These are phyloP conservation scores for Tricholoma sp. DNA, from an alignment of 768 basidiomycete genomes.

Conservation along the genomic window DNA sequence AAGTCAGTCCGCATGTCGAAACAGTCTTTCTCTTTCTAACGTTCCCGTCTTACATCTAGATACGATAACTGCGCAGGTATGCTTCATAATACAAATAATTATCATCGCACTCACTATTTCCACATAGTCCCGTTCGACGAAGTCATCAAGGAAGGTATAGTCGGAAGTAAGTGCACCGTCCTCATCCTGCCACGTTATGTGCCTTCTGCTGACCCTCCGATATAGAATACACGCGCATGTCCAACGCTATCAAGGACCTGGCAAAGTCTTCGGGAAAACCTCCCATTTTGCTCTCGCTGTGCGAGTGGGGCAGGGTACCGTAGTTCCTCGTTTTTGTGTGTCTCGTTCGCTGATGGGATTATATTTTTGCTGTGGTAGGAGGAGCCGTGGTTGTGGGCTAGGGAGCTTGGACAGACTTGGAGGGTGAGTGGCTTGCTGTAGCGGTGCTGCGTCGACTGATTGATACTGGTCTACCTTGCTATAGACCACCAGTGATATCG, in stretches of 20 bases:
- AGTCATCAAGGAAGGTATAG: constrained; percentile 49
- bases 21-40: neutral
- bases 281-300: constrained; percentile 55
- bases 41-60: constrained; percentile 10
- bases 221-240: constrained; percentile 50
- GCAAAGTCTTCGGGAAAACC: constrained; percentile 38
- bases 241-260: constrained; percentile 49
- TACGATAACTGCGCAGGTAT: constrained; percentile 55
- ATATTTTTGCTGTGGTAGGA: constrained; percentile 26
- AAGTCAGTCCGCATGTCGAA: no score
- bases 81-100: neutral
- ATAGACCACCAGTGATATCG: constrained; percentile 55
- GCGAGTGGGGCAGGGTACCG: constrained; percentile 59
- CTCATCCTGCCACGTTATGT: neutral
- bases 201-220: neutral
- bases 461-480: neutral
- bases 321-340: constrained; percentile 9
- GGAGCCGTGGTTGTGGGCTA: constrained; percentile 47
- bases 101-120: neutral
- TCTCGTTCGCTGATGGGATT: neutral
- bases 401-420: constrained; percentile 63
- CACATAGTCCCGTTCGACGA: constrained; percentile 50
- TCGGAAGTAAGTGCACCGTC: constrained; percentile 38
- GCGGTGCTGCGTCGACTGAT: neutral
- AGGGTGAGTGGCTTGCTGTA: constrained; percentile 34